A percentile compares a stretch with the other conserved stretches of the same genome.
Conservation (phyloP, 805 yeast species). For the Yarrowia keelungensis region DNA sequence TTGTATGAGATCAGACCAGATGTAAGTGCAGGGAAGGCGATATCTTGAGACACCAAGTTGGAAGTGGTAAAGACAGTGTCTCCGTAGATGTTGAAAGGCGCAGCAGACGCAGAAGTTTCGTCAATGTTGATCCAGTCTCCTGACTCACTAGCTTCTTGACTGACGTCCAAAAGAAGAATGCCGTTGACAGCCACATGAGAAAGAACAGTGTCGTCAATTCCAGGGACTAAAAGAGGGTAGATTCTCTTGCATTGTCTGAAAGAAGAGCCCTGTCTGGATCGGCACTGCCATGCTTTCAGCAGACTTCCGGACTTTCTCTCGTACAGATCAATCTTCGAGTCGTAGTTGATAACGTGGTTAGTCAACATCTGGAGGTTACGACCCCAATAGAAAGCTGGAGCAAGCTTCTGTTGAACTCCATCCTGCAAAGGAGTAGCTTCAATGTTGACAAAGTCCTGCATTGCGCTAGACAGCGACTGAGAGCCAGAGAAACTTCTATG, state of each 20-base stretch:
- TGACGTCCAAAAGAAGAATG: not conserved
- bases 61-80: not conserved
- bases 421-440: constrained; percentile 38
- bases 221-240: constrained; percentile 8
- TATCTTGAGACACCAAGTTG: constrained; percentile 16
- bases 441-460: constrained; percentile 33
- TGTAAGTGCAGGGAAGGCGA: constrained; percentile 24
- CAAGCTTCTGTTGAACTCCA: constrained; percentile 24
- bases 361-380: constrained; percentile 40
- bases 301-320: constrained; percentile 17
- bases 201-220: not conserved
- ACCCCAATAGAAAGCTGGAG: constrained; percentile 38
- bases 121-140: constrained; percentile 20
- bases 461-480: constrained; percentile 41
- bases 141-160: not conserved
- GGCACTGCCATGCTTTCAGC: constrained; percentile 15
- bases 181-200: constrained; percentile 20
- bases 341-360: constrained; percentile 19
- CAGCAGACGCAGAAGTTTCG: constrained; percentile 12
- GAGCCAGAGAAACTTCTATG: constrained; percentile 53
- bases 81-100: constrained; percentile 13
- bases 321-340: constrained; percentile 10
- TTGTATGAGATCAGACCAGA: constrained; percentile 28
- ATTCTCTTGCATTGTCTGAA: constrained; percentile 24
- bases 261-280: constrained; percentile 30